phyloP scores from a whole-genome alignment of 1,284 basidiomycete genomes.

The Athelia sp. region DNA sequence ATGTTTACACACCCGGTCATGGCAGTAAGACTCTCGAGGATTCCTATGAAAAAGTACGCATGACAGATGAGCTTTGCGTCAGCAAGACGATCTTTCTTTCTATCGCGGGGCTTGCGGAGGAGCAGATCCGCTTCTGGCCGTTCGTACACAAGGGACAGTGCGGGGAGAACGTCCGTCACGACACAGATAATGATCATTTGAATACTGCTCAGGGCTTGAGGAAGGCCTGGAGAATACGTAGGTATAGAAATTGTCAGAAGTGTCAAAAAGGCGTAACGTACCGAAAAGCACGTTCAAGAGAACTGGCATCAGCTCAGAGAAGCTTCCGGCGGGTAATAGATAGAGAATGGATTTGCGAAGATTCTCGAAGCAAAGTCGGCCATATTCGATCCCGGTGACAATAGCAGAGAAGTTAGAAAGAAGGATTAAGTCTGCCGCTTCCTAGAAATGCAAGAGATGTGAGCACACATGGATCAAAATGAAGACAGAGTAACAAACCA shows the following conservation, averaged over 20 bases:
- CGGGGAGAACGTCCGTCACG: slow-evolving; percentile 50
- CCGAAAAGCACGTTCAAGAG: slow-evolving; percentile 49
- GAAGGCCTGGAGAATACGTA: slow-evolving; percentile 18
- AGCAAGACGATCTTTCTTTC: slow-evolving; percentile 48
- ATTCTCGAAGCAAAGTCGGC: slow-evolving; percentile 68
- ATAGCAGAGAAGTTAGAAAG: slow-evolving; percentile 47
- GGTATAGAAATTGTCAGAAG: slow-evolving; percentile 7
- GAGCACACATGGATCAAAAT: no score
- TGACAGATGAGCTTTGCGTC: slow-evolving; percentile 51
- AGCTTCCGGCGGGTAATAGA: slow-evolving; percentile 42
- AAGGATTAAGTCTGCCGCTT: slow-evolving; percentile 44
- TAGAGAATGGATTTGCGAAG: slow-evolving; percentile 51
- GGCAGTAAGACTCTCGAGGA: slow-evolving; percentile 49
- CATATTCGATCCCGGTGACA: slow-evolving; percentile 46
- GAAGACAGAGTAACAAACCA: slow-evolving; percentile 11
- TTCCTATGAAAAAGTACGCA: slow-evolving; percentile 60
- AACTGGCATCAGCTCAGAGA: slow-evolving; percentile 58
- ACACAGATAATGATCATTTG: slow-evolving; percentile 57
- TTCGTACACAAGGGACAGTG: slow-evolving; percentile 53
- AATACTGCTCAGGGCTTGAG: slow-evolving; percentile 30
- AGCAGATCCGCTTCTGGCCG: slow-evolving; percentile 55
- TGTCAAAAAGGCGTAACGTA: slow-evolving; percentile 5
- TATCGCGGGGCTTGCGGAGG: slow-evolving; percentile 58
- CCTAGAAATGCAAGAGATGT: slow-evolving; percentile 13
- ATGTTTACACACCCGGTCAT: slow-evolving; percentile 39